Evolutionary conservation across 306 rosid species (phyloP), one percentile per base, ranked within the genome.

Genomic region (Prunus mira): DNA sequence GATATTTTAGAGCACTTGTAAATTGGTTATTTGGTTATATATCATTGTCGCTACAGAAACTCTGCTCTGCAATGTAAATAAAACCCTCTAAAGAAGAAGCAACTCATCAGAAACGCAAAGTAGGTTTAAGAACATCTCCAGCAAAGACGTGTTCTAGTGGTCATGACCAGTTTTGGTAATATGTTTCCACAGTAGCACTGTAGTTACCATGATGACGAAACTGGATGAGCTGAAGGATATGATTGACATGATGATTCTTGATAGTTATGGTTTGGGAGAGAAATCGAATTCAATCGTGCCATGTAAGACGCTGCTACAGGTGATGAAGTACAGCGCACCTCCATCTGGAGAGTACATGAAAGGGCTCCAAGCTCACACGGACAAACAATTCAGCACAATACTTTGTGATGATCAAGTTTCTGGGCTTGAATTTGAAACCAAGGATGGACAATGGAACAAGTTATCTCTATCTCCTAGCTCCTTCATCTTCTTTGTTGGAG

Each of bases 401-500:
- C 61, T 64, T 11, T 72, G 73, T 43, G 78, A 79, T 2, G 78
- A 79, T 64, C 73, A 55, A 41, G 58, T 79, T 79, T 24, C 65
- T 7, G 78, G 78, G 9, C 49, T 79, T 54, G 79, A 73, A 67
- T 34, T 67, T 46, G 69, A 79, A 65, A 72, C 78, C 56, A 72
- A 72, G 69, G 82, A 72, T 72, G 73, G 78, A 10, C 73, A 72
- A n/a, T 72, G 82, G 82, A 14, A 65, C 47, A 63, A 72, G 12
- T 54, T 72, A 18, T 41, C 49, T 52, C 47, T 41, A 6, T 79
- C 78, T 52, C 78, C 78, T 34, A 10, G 43, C 12, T 49, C 67
- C 72, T 79, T 28, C 51, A 49, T 79, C 50, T 71, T 62, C 43
- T 0, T 79, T 6, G 73, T 79, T 64, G 68, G 51, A 51, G 82